These are phyloP conservation scores for Chrysoporthe puriensis DNA, from an alignment of 2,329 filamentous ascomycete species.

Conservation along the genomic window DNA sequence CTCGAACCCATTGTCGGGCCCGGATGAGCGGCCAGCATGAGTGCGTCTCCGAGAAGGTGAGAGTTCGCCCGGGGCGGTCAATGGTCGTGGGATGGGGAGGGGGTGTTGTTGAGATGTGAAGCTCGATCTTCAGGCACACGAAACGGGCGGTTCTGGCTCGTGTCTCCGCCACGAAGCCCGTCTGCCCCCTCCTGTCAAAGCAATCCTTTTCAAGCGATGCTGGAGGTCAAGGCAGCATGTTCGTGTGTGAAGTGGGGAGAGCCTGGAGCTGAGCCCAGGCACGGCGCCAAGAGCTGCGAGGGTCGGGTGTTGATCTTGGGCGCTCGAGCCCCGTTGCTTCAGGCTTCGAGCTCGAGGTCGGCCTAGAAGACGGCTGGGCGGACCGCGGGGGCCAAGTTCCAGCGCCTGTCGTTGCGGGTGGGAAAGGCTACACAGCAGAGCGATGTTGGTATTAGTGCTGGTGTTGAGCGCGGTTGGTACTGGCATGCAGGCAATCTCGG, in stretches of 20 bases:
- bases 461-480: not conserved
- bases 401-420: not conserved
- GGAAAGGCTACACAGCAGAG: not conserved
- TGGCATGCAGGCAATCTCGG: not conserved
- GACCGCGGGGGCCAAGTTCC: not conserved
- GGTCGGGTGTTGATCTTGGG: not conserved
- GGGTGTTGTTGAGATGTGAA: not conserved
- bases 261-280: not conserved
- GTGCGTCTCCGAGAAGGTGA: constrained; percentile 41
- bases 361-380: not conserved
- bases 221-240: constrained; percentile 1
- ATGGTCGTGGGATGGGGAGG: not conserved
- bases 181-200: not conserved
- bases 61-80: not conserved
- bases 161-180: not conserved
- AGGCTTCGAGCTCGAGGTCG: not conserved
- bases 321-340: not conserved
- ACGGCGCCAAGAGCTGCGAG: not conserved
- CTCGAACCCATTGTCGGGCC: constrained; percentile 61
- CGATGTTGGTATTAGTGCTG: not conserved
- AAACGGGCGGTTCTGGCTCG: not conserved
- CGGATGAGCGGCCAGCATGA: constrained; percentile 61
- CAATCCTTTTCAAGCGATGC: not conserved
- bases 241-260: not conserved
- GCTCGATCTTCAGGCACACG: not conserved